phyloP scores from a whole-genome alignment of 208 protist genomes.

The Balamuthia mandrillaris region DNA sequence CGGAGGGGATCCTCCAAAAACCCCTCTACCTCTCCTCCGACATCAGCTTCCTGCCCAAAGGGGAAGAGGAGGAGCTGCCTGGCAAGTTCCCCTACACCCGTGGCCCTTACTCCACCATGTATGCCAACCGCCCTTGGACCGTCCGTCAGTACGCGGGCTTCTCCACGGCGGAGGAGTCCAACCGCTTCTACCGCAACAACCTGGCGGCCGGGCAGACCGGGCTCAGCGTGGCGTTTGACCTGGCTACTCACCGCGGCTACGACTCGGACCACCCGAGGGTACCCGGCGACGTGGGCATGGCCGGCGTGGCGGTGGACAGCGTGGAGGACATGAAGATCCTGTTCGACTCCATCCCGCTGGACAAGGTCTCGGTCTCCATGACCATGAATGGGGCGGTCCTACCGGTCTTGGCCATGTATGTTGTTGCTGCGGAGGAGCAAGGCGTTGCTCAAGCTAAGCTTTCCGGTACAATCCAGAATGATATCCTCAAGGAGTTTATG shows the following conservation, averaged over 20 bases:
- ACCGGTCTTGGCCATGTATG: constrained; percentile 91
- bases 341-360: constrained; percentile 87
- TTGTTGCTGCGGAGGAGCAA: constrained; percentile 87
- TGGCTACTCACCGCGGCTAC: constrained; percentile 92
- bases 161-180: constrained; percentile 90
- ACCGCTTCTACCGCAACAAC: constrained; percentile 88
- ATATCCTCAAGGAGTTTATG: constrained; percentile 97
- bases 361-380: constrained; percentile 92
- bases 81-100: constrained; percentile 87
- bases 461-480: constrained; percentile 93
- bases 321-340: constrained; percentile 81
- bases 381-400: constrained; percentile 96
- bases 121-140: constrained; percentile 89
- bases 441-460: constrained; percentile 82
- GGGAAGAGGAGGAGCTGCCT: too few relatives aligned
- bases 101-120: constrained; percentile 91
- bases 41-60: constrained; percentile 55
- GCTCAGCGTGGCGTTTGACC: constrained; percentile 91
- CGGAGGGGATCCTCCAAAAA: constrained; percentile 82
- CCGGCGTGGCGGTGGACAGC: constrained; percentile 91
- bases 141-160: constrained; percentile 92
- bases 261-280: constrained; percentile 91
- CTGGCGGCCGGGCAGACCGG: constrained; percentile 87
- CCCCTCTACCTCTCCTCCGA: constrained; percentile 81
- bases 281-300: constrained; percentile 91